phyloP scores from a whole-genome alignment of 2,329 filamentous ascomycete genomes.

The Ophiobolus disseminans region DNA sequence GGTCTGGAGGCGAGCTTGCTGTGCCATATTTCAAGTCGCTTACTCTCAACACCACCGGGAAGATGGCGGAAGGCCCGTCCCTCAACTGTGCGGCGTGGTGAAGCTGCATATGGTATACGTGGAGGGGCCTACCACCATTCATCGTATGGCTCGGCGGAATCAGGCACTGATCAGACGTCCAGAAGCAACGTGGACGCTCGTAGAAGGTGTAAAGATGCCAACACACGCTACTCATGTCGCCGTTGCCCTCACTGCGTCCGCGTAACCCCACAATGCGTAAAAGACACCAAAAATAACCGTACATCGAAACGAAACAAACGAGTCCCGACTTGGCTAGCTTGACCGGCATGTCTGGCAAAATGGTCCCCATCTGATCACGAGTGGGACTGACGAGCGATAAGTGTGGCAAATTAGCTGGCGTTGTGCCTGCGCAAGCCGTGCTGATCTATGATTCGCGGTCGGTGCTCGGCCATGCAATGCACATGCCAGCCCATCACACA shows the following conservation, averaged over 20 bases:
- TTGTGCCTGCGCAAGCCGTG: conserved; percentile 15
- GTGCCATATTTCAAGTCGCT: not conserved
- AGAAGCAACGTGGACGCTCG: conserved; percentile 23
- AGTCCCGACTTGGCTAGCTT: conserved; percentile 21
- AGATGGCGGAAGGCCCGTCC: conserved; percentile 2
- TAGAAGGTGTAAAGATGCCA: conserved; percentile 8
- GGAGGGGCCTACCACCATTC: not conserved
- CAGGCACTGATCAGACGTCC: conserved; percentile 15
- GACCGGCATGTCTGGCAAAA: conserved; percentile 7
- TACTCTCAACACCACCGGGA: not conserved
- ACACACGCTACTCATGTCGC: conserved; percentile 10
- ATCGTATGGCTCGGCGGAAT: not conserved
- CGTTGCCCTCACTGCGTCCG: conserved; percentile 6
- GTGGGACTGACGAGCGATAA: conserved; percentile 7
- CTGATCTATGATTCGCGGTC: conserved; percentile 17
- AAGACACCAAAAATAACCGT: conserved; percentile 40
- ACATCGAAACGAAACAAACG: conserved; percentile 33
- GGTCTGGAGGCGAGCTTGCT: conserved; percentile 5
- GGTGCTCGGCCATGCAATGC: conserved; percentile 18
- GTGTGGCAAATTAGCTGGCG: conserved; percentile 28
- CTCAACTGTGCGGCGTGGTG: not conserved
- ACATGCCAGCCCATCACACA: conserved; percentile 19
- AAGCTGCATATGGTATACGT: conserved; percentile 4
- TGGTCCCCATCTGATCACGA: conserved; percentile 13
- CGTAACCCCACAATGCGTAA: conserved; percentile 26